Conservation (phyloP, 2,329 filamentous ascomycete species). For the Aspergillus hiratsukae region DNA sequence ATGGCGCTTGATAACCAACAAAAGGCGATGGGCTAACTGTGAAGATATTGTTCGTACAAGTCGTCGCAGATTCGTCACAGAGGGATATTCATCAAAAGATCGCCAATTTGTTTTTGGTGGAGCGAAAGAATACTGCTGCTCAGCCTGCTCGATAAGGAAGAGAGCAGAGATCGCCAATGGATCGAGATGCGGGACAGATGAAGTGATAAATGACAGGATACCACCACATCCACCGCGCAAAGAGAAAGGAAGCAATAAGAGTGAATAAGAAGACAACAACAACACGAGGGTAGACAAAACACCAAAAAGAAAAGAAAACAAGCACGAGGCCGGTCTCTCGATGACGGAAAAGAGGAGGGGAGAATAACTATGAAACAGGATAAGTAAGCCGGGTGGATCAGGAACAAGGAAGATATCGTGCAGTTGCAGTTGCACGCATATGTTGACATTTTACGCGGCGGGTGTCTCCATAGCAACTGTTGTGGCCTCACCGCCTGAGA, state of each 20-base stretch:
- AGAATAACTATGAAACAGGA: conserved; percentile 3
- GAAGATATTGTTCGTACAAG: conserved; percentile 10
- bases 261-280: neutral
- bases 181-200: conserved; percentile 5
- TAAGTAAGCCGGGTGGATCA: conserved; percentile 10
- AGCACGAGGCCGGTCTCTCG: neutral
- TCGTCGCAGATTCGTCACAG: conserved; percentile 17
- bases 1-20: conserved; percentile 8
- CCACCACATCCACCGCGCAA: conserved; percentile 3
- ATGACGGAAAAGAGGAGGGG: conserved; percentile 4
- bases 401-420: neutral
- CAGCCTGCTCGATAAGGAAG: conserved; percentile 16
- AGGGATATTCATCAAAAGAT: conserved; percentile 11
- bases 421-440: neutral
- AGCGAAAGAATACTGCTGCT: conserved; percentile 10
- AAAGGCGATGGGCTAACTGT: conserved; percentile 1
- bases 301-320: conserved; percentile 8
- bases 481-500: conserved; percentile 16
- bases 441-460: conserved; percentile 27
- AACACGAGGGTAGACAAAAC: conserved; percentile 2
- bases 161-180: conserved; percentile 1
- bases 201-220: conserved; percentile 11
- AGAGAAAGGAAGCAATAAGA: neutral
- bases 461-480: conserved; percentile 33
- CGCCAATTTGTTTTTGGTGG: conserved; percentile 13